Base-by-base conservation (phyloP, 371 early-diverging fungal species). In the Mucor mucedo region DNA sequence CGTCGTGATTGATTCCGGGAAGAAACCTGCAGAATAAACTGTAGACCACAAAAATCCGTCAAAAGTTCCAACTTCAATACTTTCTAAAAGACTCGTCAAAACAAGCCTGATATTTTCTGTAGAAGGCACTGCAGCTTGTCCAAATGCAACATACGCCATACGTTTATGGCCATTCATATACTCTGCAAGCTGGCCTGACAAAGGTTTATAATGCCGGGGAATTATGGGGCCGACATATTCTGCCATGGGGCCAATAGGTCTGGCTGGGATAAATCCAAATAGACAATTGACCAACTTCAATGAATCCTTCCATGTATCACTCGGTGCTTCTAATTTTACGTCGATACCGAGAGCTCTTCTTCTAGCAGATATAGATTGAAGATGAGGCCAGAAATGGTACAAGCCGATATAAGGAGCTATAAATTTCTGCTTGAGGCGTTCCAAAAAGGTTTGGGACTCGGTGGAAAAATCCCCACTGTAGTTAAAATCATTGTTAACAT, bases 71-170 rank as follows among this genome's bases (percentile, higher is more conserved):
- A 28, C 21, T 29, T 77, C 65, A 9, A 70, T 9, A 9, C 59
- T 56, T 21, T 70, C 64, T 1, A 74, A 10, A 7, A 35, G 76
- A 32, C 65, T 61, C 0, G 62, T 58, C 16, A 77, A 28, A n/a
- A 80, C 55, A 2, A 66, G 42, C 1, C 52, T 21, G 7, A 72
- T 57, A 33, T 70, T 66, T 2, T 58, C 11, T 5, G 32, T 16
- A 3, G 55, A 21, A 2, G 73, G 66, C 9, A 55, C 42, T 5
- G 69, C 72, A 3, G 60, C 63, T n/a, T 77, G 77, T 4, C 79
- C 79, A 65, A 82, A 82, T 0, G 76, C 79, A 16, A 77, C 49
- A 52, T 77, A 82, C 0, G 60, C 69, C 8, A 82, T 68, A 4
- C 63, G 65, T 9, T 40, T 1, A 40, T 72, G 71, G 3, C 35